phyloP scores from a whole-genome alignment of 2,329 filamentous ascomycete species.

The Fusarium oligoseptatum region DNA sequence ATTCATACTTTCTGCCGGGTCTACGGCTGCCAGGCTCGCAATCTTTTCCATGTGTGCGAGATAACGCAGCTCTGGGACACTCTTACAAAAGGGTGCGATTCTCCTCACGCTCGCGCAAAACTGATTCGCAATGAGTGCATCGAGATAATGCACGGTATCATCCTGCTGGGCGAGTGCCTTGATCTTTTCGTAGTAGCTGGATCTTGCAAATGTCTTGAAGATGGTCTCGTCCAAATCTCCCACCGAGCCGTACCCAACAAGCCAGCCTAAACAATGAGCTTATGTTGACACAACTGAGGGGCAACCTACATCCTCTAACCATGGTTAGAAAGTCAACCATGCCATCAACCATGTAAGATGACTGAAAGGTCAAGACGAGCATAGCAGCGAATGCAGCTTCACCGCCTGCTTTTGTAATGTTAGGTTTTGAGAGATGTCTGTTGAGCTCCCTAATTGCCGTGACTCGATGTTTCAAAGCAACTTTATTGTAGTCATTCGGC shows the following conservation, averaged over 20 bases:
- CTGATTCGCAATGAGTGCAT: slow-evolving; percentile 37
- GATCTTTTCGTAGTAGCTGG: slow-evolving; percentile 47
- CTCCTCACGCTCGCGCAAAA: slow-evolving; percentile 48
- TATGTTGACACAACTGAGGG: slow-evolving; percentile 1
- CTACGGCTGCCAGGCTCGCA: slow-evolving; percentile 40
- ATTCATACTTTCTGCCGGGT: slow-evolving; percentile 48
- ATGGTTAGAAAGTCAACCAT: slow-evolving; percentile 56
- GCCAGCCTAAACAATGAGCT: slow-evolving; percentile 38
- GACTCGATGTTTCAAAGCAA: slow-evolving; percentile 54
- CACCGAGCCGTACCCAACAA: slow-evolving; percentile 42
- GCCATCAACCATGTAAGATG: slow-evolving; percentile 56
- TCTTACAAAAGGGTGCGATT: slow-evolving; percentile 49
- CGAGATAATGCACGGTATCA: slow-evolving; percentile 23
- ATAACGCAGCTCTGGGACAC: slow-evolving; percentile 48
- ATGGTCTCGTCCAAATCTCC: slow-evolving; percentile 36
- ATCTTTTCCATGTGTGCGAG: slow-evolving; percentile 50
- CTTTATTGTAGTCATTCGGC: slow-evolving; percentile 38
- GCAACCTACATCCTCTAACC: slow-evolving; percentile 52
- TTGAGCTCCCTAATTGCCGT: slow-evolving; percentile 55
- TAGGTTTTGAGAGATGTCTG: slow-evolving; percentile 46
- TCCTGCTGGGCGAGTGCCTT: slow-evolving; percentile 36
- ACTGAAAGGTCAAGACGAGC: slow-evolving; percentile 55
- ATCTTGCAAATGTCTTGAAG: slow-evolving; percentile 45
- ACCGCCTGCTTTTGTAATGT: slow-evolving; percentile 47
- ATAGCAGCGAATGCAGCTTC: slow-evolving; percentile 56